Evolutionary conservation across 176 grass and related monocot species (phyloP).

Genomic region (Hyparrhenia diplandra): DNA sequence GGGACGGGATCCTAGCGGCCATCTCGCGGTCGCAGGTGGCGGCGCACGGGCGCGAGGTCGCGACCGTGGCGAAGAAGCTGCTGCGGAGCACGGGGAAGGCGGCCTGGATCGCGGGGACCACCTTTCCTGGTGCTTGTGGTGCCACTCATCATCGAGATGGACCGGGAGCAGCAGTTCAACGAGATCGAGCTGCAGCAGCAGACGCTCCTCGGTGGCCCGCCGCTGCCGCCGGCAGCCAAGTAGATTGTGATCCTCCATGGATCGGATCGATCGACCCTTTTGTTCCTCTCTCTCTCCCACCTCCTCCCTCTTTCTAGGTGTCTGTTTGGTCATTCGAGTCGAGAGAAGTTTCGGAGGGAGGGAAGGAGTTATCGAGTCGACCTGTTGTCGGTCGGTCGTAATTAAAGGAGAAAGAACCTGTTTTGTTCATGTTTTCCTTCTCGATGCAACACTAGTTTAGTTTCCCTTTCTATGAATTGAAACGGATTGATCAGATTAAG

Average conservation of each 20-base stretch:
- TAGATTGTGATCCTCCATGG: conserved; percentile 7
- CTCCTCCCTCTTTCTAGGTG: not conserved
- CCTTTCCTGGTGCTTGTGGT: conserved; percentile 76
- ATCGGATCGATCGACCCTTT: not conserved
- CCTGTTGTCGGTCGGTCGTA: not conserved
- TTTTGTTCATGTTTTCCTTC: not conserved
- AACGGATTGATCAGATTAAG: not conserved
- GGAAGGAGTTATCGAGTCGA: not conserved
- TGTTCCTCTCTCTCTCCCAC: not conserved
- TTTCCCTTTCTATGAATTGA: not conserved
- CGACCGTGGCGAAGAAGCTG: conserved; percentile 53
- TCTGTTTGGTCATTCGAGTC: not conserved
- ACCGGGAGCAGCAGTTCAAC: conserved; percentile 78
- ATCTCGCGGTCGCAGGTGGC: conserved; percentile 53
- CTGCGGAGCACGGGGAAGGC: conserved; percentile 78
- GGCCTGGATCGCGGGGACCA: conserved; percentile 82
- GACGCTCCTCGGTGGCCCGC: conserved; percentile 41
- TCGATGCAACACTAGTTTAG: not conserved
- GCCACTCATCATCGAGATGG: conserved; percentile 91
- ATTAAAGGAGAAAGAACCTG: not conserved
- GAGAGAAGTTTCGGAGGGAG: not conserved
- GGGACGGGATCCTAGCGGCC: conserved; percentile 48
- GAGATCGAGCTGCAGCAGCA: conserved; percentile 78
- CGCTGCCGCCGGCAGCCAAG: conserved; percentile 21
- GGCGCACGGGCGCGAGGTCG: conserved; percentile 41